Percentiles rank a stretch among this genome's conserved stretches.
phyloP scores from a whole-genome alignment of 176 grass and related monocot genomes.

The Lolium multiflorum region DNA sequence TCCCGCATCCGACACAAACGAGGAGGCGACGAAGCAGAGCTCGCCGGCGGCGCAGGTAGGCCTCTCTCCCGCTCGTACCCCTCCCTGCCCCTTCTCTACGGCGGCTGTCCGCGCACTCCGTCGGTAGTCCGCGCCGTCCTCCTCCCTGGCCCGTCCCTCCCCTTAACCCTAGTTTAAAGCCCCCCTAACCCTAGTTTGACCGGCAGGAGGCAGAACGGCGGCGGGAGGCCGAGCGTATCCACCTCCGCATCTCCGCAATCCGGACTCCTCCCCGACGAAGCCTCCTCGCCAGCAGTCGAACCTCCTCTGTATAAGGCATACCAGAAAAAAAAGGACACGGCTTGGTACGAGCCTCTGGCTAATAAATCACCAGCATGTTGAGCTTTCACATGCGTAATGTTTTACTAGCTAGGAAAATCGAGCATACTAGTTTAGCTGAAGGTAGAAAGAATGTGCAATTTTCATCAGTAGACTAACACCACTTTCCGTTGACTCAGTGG shows the following conservation, averaged over 20 bases:
- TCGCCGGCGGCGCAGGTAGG: not conserved
- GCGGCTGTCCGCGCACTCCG: not conserved
- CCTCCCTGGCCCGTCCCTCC: not conserved
- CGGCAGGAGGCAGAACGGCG: not conserved
- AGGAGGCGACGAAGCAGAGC: not conserved
- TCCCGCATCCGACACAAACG: not conserved
- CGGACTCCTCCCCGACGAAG: not conserved
- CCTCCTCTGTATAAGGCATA: not conserved
- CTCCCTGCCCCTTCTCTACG: not conserved
- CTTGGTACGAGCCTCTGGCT: not conserved
- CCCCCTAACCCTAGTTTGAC: too few relatives aligned
- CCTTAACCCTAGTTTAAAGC: too few relatives aligned
- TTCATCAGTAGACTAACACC: not conserved
- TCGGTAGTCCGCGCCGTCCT: not conserved
- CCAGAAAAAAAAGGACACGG: not conserved
- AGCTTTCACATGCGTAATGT: not conserved
- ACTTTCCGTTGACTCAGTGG: not conserved
- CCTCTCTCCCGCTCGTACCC: not conserved
- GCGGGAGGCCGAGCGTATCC: not conserved
- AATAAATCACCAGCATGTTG: not conserved
- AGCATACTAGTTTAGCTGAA: not conserved
- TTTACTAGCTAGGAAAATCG: not conserved
- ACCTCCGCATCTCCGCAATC: not conserved
- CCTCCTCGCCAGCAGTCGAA: not conserved
- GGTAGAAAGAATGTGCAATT: too few relatives aligned